Base-by-base conservation (phyloP, 257 asterid species). In the Marsdenia floribunda region DNA sequence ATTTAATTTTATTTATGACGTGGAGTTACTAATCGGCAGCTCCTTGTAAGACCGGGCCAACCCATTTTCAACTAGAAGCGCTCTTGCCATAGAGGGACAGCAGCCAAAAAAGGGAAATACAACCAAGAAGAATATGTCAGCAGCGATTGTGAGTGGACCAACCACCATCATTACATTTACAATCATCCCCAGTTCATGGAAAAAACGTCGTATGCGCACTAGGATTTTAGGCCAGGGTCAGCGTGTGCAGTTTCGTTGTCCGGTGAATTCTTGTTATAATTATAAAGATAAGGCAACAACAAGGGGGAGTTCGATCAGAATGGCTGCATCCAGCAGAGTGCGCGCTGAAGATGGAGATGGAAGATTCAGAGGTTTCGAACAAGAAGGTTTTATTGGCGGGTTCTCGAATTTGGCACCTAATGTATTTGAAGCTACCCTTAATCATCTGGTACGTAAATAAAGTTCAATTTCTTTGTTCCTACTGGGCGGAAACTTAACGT, bases 361-460 rank as follows among this genome's bases (percentile, higher is more conserved):
- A 67, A 81, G 82, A 29, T 18, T 80, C 74, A 64, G 54, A 57
- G 80, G 83, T 70, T 80, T 90, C 53, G 89, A 90, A 77, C 89
- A 82, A 76, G 92, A 87, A 73, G 80, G 83, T 81, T 74, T 87
- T 26, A 53, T 85, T 78, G 73, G 66, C 22, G 89, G 70, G 73
- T 75, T 87, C 65, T 55, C 76, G 60, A 37, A 42, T 72, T 74
- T 70, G 44, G 78, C 54, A 24, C 76, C 78, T 52, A 65, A 66
- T 70, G 86, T 90, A 68, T 40, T 93, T 54, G 84, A 90, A 75
- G 83, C 96, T 64, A 81, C 81, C 63, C 75, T 90, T 21, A 91
- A 93, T 80, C 71, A 21, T 73, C 67, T 87, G 94, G 98, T 93
- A 44, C 53, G 87, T 82, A 22, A 72, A 49, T 82, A 21, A 72